Percentiles rank a stretch among this genome's conserved stretches.
Conservation (phyloP, 1,139 yeast genomes). For the Candida sp. region DNA sequence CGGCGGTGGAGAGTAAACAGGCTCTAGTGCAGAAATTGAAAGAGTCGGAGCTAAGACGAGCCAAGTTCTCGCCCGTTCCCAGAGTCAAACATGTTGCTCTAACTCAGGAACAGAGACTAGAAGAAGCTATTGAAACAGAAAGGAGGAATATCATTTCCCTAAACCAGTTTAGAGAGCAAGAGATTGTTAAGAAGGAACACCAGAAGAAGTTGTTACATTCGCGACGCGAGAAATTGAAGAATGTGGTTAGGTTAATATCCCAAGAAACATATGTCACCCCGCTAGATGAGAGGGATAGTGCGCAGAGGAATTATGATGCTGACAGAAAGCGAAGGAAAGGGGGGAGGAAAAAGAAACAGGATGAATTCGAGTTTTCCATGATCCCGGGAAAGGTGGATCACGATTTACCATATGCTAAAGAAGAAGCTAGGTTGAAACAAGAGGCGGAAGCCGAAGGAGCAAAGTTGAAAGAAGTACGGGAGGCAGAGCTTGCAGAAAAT, state of each 20-base stretch:
- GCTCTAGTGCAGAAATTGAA: slow-evolving; percentile 73
- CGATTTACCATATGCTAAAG: slow-evolving; percentile 31
- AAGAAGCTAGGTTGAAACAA: slow-evolving; percentile 17
- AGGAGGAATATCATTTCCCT: slow-evolving; percentile 69
- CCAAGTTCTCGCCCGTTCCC: slow-evolving; percentile 41
- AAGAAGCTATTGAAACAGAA: slow-evolving; percentile 87
- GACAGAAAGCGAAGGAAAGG: slow-evolving; percentile 30
- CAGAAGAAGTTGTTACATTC: slow-evolving; percentile 72
- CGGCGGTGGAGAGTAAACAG: slow-evolving; percentile 77
- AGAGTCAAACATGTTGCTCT: slow-evolving; percentile 46
- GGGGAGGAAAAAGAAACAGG: slow-evolving; percentile 31
- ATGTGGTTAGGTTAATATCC: slow-evolving; percentile 52
- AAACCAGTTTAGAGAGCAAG: slow-evolving; percentile 79
- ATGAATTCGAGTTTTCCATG: slow-evolving; percentile 12
- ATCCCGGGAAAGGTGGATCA: slow-evolving; percentile 38
- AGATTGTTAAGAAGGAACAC: slow-evolving; percentile 71
- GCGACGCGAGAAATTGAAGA: slow-evolving; percentile 53
- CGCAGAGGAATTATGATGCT: slow-evolving; percentile 23
- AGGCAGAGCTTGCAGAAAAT: neutral
- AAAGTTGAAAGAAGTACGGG: neutral
- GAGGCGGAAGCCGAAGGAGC: neutral
- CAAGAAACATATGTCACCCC: slow-evolving; percentile 42
- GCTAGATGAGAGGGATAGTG: slow-evolving; percentile 51
- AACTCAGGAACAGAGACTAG: slow-evolving; percentile 85
- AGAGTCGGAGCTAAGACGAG: slow-evolving; percentile 67